Conservation (phyloP, 2,329 filamentous ascomycete species). For the Trichoderma koningiopsis region DNA sequence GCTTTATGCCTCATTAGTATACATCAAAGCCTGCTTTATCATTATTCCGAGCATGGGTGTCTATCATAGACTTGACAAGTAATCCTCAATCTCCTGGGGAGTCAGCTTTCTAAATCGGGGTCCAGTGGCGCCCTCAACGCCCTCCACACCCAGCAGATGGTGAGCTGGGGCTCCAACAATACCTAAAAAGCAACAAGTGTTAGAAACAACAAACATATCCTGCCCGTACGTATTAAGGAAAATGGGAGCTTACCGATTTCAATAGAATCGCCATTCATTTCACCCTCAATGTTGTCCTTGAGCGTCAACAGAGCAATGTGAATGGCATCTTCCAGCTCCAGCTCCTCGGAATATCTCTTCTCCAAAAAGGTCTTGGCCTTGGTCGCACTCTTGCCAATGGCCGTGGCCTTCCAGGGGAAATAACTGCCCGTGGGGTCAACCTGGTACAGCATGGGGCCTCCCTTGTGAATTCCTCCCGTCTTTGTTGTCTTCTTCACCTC, state of each 20-base stretch:
- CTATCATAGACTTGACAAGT: conserved; percentile 91
- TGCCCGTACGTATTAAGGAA: background rate
- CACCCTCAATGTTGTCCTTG: conserved; percentile 98
- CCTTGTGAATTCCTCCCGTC: conserved; percentile 94
- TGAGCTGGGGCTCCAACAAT: conserved; percentile 95
- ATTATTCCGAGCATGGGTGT: conserved; percentile 21
- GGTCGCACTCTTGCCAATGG: conserved; percentile 97
- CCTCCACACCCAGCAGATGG: conserved; percentile 87
- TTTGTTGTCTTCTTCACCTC: conserved; percentile 79
- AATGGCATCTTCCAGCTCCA: conserved; percentile 97
- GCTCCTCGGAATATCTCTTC: conserved; percentile 96
- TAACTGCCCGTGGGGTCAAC: conserved; percentile 99
- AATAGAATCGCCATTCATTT: conserved; percentile 98
- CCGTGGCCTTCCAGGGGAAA: conserved; percentile 99
- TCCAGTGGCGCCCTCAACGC: conserved; percentile 80
- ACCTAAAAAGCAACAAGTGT: conserved; percentile 56
- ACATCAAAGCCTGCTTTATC: conserved; percentile 25
- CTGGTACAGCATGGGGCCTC: conserved; percentile 96
- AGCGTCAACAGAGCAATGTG: conserved; percentile 96
- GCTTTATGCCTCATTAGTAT: conserved; percentile 23
- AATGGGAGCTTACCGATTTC: conserved; percentile 75
- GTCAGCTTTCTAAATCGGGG: conserved; percentile 92
- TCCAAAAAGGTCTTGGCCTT: conserved; percentile 99
- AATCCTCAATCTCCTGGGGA: conserved; percentile 98
- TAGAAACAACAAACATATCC: conserved; percentile 30